A percentile compares a stretch with the other conserved stretches of the same genome.
These are phyloP conservation scores for Begonia loranthoides DNA, from an alignment of 306 rosid species.

Conservation along the genomic window DNA sequence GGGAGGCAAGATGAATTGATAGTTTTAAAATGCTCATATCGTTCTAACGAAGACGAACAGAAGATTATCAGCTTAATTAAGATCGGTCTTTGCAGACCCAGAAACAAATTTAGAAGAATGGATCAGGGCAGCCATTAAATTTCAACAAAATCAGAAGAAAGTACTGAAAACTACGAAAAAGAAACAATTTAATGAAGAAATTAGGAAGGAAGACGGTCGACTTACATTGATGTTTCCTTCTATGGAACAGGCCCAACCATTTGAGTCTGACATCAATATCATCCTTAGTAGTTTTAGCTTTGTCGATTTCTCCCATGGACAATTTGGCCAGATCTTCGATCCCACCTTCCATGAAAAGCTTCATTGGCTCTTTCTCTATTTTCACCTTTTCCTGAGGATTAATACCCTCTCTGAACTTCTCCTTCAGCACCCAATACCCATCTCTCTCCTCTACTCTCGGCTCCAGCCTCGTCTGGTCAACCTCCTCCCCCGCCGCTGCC, in stretches of 20 bases:
- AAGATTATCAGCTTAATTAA: too few relatives aligned
- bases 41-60: too few relatives aligned
- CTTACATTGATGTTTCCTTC: constrained; percentile 87
- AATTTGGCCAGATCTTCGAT: constrained; percentile 53
- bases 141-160: too few relatives aligned
- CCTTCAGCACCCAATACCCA: constrained; percentile 72
- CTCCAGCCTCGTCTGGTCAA: constrained; percentile 43
- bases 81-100: too few relatives aligned
- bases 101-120: too few relatives aligned
- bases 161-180: too few relatives aligned
- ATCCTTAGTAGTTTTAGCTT: constrained; percentile 43
- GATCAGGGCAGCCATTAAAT: too few relatives aligned
- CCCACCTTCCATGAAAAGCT: constrained; percentile 65
- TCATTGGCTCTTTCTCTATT: constrained; percentile 73
- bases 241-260: constrained; percentile 94
- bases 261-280: constrained; percentile 94
- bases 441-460: constrained; percentile 65
- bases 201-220: too few relatives aligned
- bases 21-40: too few relatives aligned
- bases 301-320: constrained; percentile 63
- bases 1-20: too few relatives aligned
- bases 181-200: too few relatives aligned
- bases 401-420: constrained; percentile 55
- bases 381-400: constrained; percentile 75
- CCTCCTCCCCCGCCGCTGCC: constrained; percentile 18